These are phyloP conservation scores for Trichoderma orchidacearum DNA, from an alignment of 495 filamentous ascomycete species.

Conservation along the genomic window DNA sequence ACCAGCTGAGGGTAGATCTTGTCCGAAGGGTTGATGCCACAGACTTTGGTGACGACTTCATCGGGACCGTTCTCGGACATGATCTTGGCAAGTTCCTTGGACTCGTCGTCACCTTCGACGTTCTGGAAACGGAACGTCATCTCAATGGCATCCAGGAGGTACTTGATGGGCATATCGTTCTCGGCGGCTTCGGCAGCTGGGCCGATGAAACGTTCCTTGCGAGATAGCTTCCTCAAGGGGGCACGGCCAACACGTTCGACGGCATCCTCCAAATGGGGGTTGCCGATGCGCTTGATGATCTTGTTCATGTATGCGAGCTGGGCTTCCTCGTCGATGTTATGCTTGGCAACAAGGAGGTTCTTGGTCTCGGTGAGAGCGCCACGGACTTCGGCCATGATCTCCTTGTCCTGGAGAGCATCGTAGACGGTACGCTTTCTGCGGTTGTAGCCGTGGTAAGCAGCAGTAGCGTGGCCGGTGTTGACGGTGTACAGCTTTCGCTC, in stretches of 20 bases:
- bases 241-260: constrained; percentile 94
- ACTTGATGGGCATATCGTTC: constrained; percentile 52
- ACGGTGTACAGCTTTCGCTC: constrained; percentile 99
- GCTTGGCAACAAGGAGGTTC: constrained; percentile 71
- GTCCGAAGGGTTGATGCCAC: constrained; percentile 57
- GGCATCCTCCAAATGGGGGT: constrained; percentile 84
- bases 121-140: constrained; percentile 89
- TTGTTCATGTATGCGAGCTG: constrained; percentile 84
- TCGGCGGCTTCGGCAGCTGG: constrained; percentile 78
- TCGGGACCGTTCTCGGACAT: constrained; percentile 55
- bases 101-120: constrained; percentile 79
- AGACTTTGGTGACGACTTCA: constrained; percentile 56
- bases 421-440: constrained; percentile 73
- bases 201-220: constrained; percentile 90
- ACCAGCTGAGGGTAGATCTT: constrained; percentile 59
- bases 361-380: constrained; percentile 71
- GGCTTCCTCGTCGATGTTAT: constrained; percentile 60
- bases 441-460: constrained; percentile 86
- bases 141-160: constrained; percentile 63
- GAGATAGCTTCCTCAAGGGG: constrained; percentile 79
- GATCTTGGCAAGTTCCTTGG: constrained; percentile 65
- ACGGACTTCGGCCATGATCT: constrained; percentile 62
- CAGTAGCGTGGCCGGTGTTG: constrained; percentile 96
- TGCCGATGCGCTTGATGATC: constrained; percentile 85
- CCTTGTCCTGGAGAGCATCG: constrained; percentile 54